A percentile compares a stretch with the other conserved stretches of the same genome.
phyloP scores from a whole-genome alignment of 2,329 filamentous ascomycete species.

The Aureobasidium sp. region DNA sequence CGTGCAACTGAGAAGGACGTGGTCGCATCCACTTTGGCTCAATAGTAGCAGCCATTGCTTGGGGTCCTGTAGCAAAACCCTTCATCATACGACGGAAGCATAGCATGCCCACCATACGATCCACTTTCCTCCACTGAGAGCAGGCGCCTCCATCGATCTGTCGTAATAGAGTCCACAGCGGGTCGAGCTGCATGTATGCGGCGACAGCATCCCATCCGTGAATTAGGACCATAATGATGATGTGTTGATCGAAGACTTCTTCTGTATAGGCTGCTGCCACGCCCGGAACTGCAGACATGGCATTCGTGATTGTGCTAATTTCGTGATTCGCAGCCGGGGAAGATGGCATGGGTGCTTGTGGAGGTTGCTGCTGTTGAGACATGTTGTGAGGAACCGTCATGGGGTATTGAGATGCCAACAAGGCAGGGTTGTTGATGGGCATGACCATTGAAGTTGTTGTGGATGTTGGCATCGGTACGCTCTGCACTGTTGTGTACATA shows the following conservation, averaged over 20 bases:
- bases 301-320: constrained; percentile 4
- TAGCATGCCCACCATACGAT: not conserved
- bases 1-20: constrained; percentile 5
- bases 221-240: constrained; percentile 5
- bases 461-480: not conserved
- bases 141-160: not conserved
- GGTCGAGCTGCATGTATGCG: constrained; percentile 1
- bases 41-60: not conserved
- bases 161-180: constrained; percentile 2
- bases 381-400: not conserved
- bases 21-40: constrained; percentile 8
- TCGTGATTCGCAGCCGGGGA: not conserved
- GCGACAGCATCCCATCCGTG: constrained; percentile 6
- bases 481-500: not conserved
- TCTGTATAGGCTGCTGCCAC: not conserved
- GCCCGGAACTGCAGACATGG: constrained; percentile 3
- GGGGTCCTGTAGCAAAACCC: not conserved
- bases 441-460: not conserved
- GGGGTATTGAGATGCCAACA: constrained; percentile 5
- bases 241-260: constrained; percentile 4
- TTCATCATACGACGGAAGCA: constrained; percentile 7
- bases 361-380: not conserved
- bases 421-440: not conserved
- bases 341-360: not conserved
- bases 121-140: not conserved